Evolutionary conservation across 164 flowering plant species (phyloP).

Genomic region (Vitis cinerea): DNA sequence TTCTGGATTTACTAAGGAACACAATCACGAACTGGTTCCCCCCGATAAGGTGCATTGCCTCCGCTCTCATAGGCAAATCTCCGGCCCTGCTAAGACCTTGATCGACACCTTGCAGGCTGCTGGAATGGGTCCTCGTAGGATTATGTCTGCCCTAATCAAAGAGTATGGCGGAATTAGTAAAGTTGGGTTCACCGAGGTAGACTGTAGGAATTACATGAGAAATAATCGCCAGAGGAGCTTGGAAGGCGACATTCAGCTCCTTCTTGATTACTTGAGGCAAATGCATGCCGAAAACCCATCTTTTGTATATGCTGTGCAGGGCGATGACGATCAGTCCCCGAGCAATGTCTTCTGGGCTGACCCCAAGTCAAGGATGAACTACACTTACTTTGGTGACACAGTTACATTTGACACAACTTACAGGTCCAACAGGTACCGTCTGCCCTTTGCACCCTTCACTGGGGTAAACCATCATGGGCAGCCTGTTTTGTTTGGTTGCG

Average conservation of each 20-base stretch:
- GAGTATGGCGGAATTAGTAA: constrained; percentile 77
- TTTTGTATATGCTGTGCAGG: constrained; percentile 73
- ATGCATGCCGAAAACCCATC: constrained; percentile 52
- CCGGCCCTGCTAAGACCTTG: constrained; percentile 73
- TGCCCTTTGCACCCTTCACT: constrained; percentile 88
- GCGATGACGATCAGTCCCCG: constrained; percentile 55
- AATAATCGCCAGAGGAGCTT: constrained; percentile 59
- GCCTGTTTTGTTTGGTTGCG: constrained; percentile 86
- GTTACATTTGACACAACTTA: constrained; percentile 82
- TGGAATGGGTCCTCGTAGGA: constrained; percentile 74
- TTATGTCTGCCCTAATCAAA: constrained; percentile 71
- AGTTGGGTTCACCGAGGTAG: constrained; percentile 82
- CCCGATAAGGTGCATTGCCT: constrained; percentile 78
- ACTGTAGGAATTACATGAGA: constrained; percentile 76
- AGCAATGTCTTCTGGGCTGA: constrained; percentile 88
- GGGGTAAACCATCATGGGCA: constrained; percentile 89
- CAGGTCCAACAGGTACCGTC: constrained; percentile 66
- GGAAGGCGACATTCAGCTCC: constrained; percentile 71
- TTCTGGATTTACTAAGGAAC: constrained; percentile 64
- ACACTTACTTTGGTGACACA: constrained; percentile 77
- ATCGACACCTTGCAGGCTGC: constrained; percentile 81
- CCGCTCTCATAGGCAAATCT: constrained; percentile 74
- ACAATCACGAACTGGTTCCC: constrained; percentile 74
- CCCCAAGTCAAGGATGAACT: constrained; percentile 57
- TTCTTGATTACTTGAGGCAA: constrained; percentile 72